These are phyloP conservation scores for Colletotrichum sp. DNA, from an alignment of 2,329 filamentous ascomycete genomes.

Conservation along the genomic window DNA sequence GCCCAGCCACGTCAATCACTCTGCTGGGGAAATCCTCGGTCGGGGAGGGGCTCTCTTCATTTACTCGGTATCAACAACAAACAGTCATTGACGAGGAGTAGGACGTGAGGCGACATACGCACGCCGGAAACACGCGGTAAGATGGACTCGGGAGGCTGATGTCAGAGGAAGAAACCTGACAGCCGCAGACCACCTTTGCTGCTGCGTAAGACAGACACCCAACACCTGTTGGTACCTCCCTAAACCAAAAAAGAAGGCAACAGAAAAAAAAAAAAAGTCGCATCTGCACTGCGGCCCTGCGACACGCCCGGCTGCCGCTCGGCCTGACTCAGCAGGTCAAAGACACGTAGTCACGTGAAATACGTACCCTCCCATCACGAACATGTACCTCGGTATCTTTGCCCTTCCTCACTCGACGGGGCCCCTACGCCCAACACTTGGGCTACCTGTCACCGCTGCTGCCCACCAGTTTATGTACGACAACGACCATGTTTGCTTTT, in stretches of 20 bases:
- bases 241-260: background rate
- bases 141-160: background rate
- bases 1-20: background rate
- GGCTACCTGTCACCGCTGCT: background rate
- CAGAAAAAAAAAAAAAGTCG: background rate
- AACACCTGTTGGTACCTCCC: background rate
- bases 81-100: background rate
- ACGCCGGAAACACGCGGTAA: background rate
- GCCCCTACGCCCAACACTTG: background rate
- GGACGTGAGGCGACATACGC: background rate
- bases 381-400: background rate
- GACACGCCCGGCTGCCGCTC: constrained; percentile 12
- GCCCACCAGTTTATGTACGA: background rate
- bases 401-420: background rate
- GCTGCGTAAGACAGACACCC: background rate
- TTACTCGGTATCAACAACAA: background rate
- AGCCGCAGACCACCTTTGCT: background rate
- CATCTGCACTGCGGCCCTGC: background rate
- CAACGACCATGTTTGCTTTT: constrained; percentile 10
- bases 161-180: background rate
- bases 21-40: background rate
- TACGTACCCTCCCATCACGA: background rate
- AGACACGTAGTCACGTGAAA: constrained; percentile 16
- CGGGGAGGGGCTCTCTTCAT: background rate
- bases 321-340: constrained; percentile 21